Percentiles rank a stretch among this genome's conserved stretches.
phyloP scores from a whole-genome alignment of 148 eudicot genomes.

The Vaccinium myrtillus region DNA sequence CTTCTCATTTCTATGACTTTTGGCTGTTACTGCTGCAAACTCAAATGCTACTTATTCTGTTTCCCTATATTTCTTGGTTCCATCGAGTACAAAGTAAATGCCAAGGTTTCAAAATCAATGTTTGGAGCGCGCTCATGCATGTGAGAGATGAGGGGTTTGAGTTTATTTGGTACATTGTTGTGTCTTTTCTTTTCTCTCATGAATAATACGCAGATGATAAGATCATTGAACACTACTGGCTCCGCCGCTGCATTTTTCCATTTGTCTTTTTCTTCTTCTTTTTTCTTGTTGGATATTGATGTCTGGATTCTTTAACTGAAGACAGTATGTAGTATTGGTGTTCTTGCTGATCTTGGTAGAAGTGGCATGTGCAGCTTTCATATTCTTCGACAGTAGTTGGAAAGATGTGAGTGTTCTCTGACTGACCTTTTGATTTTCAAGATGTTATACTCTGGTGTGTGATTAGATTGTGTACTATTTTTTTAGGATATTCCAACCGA shows the following conservation, averaged over 20 bases:
- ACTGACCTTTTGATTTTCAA: constrained; percentile 3
- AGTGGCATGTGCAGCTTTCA: constrained; percentile 69
- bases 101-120: background rate
- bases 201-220: background rate
- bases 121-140: background rate
- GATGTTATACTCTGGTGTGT: background rate
- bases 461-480: background rate
- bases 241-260: background rate
- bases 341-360: constrained; percentile 78
- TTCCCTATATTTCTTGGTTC: background rate
- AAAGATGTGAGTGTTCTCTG: constrained; percentile 49
- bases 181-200: background rate
- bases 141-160: background rate
- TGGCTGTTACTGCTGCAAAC: background rate
- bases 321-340: constrained; percentile 72
- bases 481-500: constrained; percentile 76
- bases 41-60: background rate
- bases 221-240: background rate
- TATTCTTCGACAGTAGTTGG: constrained; percentile 84
- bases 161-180: background rate
- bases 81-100: background rate
- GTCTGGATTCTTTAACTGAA: constrained; percentile 51
- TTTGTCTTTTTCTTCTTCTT: background rate
- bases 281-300: background rate
- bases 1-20: background rate